Evolutionary conservation across 1,284 basidiomycete species (phyloP).

Genomic region (Fistulina hepatica): DNA sequence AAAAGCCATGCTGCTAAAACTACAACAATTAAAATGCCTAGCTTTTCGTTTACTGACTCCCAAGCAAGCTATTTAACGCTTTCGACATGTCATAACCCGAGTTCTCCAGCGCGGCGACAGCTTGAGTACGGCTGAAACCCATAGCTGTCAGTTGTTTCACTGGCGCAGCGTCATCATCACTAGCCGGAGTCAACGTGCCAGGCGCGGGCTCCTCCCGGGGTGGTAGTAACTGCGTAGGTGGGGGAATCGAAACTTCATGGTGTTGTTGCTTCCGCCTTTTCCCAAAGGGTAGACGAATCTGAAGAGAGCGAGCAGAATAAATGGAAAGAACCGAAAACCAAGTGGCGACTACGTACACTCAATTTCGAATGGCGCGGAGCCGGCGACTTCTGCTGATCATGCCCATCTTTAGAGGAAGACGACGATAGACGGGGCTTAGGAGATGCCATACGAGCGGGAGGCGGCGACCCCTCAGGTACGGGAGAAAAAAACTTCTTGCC

Average conservation of each 20-base stretch:
- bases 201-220: slow-evolving; percentile 38
- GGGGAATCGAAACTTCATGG: slow-evolving; percentile 27
- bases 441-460: slow-evolving; percentile 42
- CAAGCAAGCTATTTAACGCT: slow-evolving; percentile 62
- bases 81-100: slow-evolving; percentile 64
- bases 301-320: slow-evolving; percentile 7
- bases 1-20: too few species aligned
- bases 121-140: slow-evolving; percentile 76
- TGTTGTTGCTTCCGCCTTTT: slow-evolving; percentile 63
- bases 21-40: too few species aligned
- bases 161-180: slow-evolving; percentile 64
- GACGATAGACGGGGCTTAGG: slow-evolving; percentile 50
- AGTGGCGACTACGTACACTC: slow-evolving; percentile 43
- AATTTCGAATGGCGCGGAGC: slow-evolving; percentile 54
- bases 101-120: slow-evolving; percentile 64
- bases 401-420: slow-evolving; percentile 44
- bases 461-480: slow-evolving; percentile 33
- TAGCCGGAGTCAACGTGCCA: slow-evolving; percentile 38
- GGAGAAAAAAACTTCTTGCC: slow-evolving; percentile 27
- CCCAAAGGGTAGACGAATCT: slow-evolving; percentile 73
- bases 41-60: slow-evolving; percentile 20
- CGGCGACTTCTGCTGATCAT: slow-evolving; percentile 42
- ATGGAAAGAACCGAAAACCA: slow-evolving; percentile 6
- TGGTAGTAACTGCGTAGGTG: slow-evolving; percentile 33
- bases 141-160: slow-evolving; percentile 71